A percentile compares a stretch with the other conserved stretches of the same genome.
Conservation (phyloP, 2,329 filamentous ascomycete species). For the Seiridium cupressi region DNA sequence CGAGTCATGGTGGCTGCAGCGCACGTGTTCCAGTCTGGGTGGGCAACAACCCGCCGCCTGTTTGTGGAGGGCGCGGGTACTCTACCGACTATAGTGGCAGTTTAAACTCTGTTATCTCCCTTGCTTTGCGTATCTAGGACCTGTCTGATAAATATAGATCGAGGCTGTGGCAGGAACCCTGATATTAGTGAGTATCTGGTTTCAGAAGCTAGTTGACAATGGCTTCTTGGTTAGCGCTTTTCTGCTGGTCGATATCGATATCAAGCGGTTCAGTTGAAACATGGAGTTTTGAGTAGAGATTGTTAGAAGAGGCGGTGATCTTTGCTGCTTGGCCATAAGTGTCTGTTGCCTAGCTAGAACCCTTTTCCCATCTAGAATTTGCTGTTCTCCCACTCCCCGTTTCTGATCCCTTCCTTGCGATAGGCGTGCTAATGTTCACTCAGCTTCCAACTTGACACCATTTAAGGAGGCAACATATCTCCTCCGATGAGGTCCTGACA, state of each 20-base stretch:
- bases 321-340: not conserved
- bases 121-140: not conserved
- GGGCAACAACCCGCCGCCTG: not conserved
- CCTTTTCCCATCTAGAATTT: not conserved
- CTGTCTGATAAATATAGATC: not conserved
- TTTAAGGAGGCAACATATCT: too few species aligned
- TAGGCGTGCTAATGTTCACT: not conserved
- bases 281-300: too few species aligned
- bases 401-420: not conserved
- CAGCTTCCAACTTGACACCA: too few species aligned
- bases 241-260: too few species aligned
- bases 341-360: not conserved
- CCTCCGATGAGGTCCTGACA: too few species aligned
- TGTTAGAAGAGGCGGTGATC: not conserved
- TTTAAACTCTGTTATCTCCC: not conserved
- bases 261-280: too few species aligned
- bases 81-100: not conserved
- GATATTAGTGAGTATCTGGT: too few species aligned
- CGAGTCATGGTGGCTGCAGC: not conserved
- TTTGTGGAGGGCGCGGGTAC: not conserved
- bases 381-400: not conserved
- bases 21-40: too few species aligned
- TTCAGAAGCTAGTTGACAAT: too few species aligned
- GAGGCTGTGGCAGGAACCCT: not conserved
- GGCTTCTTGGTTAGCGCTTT: too few species aligned